Evolutionary conservation across 1,139 yeast species (phyloP).

Genomic region (Yamadazyma friedrichii): DNA sequence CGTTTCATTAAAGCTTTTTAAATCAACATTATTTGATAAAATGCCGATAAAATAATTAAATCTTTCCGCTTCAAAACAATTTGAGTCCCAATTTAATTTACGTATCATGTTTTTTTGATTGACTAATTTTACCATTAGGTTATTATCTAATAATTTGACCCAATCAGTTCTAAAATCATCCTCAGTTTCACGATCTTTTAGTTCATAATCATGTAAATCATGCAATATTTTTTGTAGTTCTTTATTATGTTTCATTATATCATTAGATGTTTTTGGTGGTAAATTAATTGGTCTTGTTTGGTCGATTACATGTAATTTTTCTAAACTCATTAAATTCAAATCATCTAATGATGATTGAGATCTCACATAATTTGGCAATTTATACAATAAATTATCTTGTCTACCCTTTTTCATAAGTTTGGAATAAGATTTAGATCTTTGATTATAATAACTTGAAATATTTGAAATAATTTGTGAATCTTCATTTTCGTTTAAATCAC

Average conservation of each 20-base stretch:
- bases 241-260: constrained; percentile 38
- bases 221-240: constrained; percentile 37
- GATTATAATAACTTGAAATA: constrained; percentile 37
- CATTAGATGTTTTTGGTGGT: constrained; percentile 40
- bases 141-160: constrained; percentile 16
- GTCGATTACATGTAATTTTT: constrained; percentile 38
- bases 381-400: constrained; percentile 35
- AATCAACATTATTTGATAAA: constrained; percentile 14
- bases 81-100: constrained; percentile 41
- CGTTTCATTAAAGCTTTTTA: constrained; percentile 11
- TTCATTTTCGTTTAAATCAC: constrained; percentile 14
- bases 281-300: constrained; percentile 47
- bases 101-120: constrained; percentile 32
- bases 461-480: constrained; percentile 37
- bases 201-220: constrained; percentile 32
- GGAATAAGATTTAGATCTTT: constrained; percentile 36
- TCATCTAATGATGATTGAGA: constrained; percentile 46
- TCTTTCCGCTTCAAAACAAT: constrained; percentile 27
- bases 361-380: constrained; percentile 39
- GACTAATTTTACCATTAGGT: constrained; percentile 17
- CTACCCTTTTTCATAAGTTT: constrained; percentile 32
- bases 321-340: constrained; percentile 39
- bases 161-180: constrained; percentile 23
- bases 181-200: constrained; percentile 18
- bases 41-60: constrained; percentile 30